Evolutionary conservation across 352 stramenopile species (phyloP).

Genomic region (Globisporangium parvum): DNA sequence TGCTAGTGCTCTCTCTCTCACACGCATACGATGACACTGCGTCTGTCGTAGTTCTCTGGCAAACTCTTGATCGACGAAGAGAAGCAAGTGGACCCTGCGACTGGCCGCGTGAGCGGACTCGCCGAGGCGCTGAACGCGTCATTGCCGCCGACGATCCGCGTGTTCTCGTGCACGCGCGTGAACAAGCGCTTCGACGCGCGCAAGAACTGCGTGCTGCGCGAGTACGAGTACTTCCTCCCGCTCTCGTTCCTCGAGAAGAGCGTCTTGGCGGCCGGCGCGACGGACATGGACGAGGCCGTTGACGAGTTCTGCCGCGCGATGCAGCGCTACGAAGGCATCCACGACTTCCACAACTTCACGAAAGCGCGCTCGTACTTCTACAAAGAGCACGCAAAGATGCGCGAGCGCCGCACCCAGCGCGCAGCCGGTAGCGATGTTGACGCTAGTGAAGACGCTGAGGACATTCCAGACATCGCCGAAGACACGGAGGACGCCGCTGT

Average conservation of each 20-base stretch:
- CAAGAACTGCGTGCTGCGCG: slow-evolving; percentile 80
- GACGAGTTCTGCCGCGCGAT: slow-evolving; percentile 44
- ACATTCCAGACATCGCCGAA: too few species aligned
- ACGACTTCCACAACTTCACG: slow-evolving; percentile 91
- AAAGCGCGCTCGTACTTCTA: slow-evolving; percentile 78
- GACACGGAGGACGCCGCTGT: too few species aligned
- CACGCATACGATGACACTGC: too few species aligned
- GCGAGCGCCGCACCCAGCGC: slow-evolving; percentile 8
- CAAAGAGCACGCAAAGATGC: slow-evolving; percentile 48
- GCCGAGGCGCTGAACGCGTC: slow-evolving; percentile 66
- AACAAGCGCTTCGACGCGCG: slow-evolving; percentile 88
- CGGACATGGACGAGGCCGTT: slow-evolving; percentile 35
- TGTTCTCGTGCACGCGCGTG: slow-evolving; percentile 86
- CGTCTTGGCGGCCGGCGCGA: slow-evolving; percentile 17
- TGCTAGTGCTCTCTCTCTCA: too few species aligned
- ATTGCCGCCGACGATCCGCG: slow-evolving; percentile 73
- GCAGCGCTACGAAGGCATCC: slow-evolving; percentile 74
- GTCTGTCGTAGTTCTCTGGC: slow-evolving; percentile 79
- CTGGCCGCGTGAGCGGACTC: slow-evolving; percentile 53
- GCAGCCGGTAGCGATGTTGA: too few species aligned
- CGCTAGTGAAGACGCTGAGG: too few species aligned
- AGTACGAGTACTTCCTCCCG: slow-evolving; percentile 91
- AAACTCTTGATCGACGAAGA: slow-evolving; percentile 86
- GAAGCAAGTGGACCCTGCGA: slow-evolving; percentile 42
- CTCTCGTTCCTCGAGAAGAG: slow-evolving; percentile 63